phyloP scores from a whole-genome alignment of 345 rosid species.

The Melastoma malabathricum region DNA sequence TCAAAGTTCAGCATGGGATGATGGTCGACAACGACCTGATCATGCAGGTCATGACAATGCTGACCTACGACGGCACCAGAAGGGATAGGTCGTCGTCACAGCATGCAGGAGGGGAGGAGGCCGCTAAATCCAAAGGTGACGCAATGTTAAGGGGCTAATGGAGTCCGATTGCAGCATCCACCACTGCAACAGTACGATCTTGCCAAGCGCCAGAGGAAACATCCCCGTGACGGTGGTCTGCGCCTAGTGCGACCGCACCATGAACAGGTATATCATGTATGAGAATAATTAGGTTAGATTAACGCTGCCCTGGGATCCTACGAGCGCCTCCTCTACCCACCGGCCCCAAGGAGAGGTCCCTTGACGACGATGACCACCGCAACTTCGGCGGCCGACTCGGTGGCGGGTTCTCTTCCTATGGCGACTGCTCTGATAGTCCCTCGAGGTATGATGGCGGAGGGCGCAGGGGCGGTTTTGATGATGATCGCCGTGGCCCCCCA shows the following conservation, averaged over 20 bases:
- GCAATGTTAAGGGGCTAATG: conserved; percentile 8
- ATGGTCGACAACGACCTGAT: conserved; percentile 28
- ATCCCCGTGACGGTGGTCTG: conserved; percentile 43
- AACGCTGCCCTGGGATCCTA: conserved; percentile 10
- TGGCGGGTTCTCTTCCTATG: conserved; percentile 67
- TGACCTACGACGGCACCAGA: conserved; percentile 43
- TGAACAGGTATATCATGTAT: conserved; percentile 60
- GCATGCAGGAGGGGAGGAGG: conserved; percentile 19
- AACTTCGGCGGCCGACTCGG: conserved; percentile 38
- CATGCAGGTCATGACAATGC: conserved; percentile 34
- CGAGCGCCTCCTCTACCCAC: conserved; percentile 85
- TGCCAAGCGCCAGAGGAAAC: conserved; percentile 26
- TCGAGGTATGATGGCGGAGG: conserved; percentile 44
- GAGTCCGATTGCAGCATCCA: conserved; percentile 12
- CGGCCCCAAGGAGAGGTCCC: conserved; percentile 83
- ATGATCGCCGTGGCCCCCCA: conserved; percentile 46
- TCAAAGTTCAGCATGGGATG: conserved; percentile 27
- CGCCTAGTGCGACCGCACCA: conserved; percentile 32
- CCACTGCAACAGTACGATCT: conserved; percentile 44
- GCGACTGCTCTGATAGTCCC: conserved; percentile 11
- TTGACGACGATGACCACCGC: conserved; percentile 49
- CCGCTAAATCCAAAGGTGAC: conserved; percentile 28
- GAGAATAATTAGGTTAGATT: no score
- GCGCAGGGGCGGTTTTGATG: conserved; percentile 42
- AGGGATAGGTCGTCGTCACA: conserved; percentile 45